These are phyloP conservation scores for Agroathelia rolfsii DNA, from an alignment of 1,284 basidiomycete genomes.

Conservation along the genomic window DNA sequence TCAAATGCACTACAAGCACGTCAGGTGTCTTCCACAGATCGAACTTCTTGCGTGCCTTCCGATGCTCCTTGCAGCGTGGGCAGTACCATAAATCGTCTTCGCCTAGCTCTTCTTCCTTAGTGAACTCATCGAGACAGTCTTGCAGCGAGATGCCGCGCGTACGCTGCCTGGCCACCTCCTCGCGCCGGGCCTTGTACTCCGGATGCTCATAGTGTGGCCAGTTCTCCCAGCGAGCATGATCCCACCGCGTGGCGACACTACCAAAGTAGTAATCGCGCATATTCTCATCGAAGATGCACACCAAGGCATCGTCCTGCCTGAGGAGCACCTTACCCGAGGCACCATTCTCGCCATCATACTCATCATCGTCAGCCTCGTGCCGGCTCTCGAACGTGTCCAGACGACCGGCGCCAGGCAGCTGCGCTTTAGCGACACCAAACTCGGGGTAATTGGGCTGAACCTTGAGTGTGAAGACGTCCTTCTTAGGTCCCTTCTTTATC, in stretches of 20 bases:
- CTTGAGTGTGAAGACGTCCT: slow-evolving; percentile 51
- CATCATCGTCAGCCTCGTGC: slow-evolving; percentile 25
- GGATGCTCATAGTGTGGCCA: slow-evolving; percentile 68
- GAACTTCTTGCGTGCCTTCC: slow-evolving; percentile 96
- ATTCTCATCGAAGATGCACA: slow-evolving; percentile 77
- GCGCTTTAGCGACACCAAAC: slow-evolving; percentile 38
- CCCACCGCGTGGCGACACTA: slow-evolving; percentile 33
- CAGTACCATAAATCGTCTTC: slow-evolving; percentile 99
- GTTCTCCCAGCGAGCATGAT: slow-evolving; percentile 44
- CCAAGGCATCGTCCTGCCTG: slow-evolving; percentile 66
- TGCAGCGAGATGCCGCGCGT: slow-evolving; percentile 68
- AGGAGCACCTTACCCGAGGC: slow-evolving; percentile 48
- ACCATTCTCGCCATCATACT: too few relatives aligned
- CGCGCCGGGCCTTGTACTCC: slow-evolving; percentile 49
- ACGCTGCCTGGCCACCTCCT: slow-evolving; percentile 46
- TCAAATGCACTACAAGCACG: slow-evolving; percentile 94
- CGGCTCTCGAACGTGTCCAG: too few relatives aligned
- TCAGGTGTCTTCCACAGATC: slow-evolving; percentile 98
- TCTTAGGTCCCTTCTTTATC: slow-evolving; percentile 45
- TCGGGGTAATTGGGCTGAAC: slow-evolving; percentile 44
- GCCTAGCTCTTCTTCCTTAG: slow-evolving; percentile 88
- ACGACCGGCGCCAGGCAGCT: too few relatives aligned
- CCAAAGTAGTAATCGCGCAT: slow-evolving; percentile 72
- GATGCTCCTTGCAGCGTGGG: slow-evolving; percentile 94
- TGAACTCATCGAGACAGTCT: slow-evolving; percentile 95